Evolutionary conservation across 192 early-diverging fungal genomes (phyloP).

Genomic region (Backusella tarrabulga): DNA sequence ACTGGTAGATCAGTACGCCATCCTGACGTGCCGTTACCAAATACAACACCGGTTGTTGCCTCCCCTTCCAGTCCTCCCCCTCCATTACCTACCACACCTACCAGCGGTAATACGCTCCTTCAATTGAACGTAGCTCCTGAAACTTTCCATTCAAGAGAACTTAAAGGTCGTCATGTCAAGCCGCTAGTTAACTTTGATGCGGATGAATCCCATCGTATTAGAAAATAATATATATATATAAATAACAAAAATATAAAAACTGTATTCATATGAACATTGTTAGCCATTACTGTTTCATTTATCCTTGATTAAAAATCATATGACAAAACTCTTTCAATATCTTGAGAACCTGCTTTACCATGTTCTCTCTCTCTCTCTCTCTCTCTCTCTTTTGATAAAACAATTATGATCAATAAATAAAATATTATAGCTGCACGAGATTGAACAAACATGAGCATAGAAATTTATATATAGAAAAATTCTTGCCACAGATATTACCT

Average conservation of each 20-base stretch:
- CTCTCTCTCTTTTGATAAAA: too few species aligned
- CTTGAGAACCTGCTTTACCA: too few species aligned
- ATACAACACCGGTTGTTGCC: background rate
- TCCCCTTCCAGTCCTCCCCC: constrained; percentile 4
- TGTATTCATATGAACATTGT: background rate
- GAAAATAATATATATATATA: background rate
- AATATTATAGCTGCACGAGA: too few species aligned
- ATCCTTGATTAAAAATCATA: background rate
- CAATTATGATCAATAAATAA: too few species aligned
- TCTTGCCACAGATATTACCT: too few species aligned
- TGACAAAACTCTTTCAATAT: too few species aligned
- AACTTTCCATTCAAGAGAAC: constrained; percentile 19
- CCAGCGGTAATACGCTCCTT: constrained; percentile 4
- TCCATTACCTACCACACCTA: background rate
- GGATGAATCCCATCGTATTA: background rate
- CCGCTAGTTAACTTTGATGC: constrained; percentile 24
- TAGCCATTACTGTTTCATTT: background rate
- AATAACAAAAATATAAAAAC: background rate
- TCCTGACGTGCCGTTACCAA: constrained; percentile 21
- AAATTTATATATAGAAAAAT: too few species aligned
- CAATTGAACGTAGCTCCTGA: constrained; percentile 20
- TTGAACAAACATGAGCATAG: too few species aligned
- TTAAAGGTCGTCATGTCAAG: constrained; percentile 25
- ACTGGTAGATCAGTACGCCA: constrained; percentile 1
- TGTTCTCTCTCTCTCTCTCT: too few species aligned